phyloP scores from a whole-genome alignment of 768 basidiomycete genomes.

The Lactarius pseudohatsudake region DNA sequence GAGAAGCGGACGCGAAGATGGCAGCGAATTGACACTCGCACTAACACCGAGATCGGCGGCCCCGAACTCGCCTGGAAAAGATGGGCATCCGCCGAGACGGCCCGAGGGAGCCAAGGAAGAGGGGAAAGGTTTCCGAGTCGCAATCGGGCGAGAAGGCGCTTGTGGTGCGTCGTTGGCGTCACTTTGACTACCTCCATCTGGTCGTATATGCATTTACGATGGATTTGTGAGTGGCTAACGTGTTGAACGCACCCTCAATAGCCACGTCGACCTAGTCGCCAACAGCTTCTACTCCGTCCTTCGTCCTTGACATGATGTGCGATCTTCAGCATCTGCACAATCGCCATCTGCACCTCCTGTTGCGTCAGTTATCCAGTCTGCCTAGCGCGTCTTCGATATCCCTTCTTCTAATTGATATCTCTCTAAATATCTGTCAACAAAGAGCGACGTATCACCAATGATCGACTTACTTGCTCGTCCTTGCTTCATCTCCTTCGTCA shows the following conservation, averaged over 20 bases:
- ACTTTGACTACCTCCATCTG: not conserved
- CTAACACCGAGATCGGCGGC: conserved; percentile 1
- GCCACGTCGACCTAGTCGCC: not conserved
- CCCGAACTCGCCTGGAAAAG: not conserved
- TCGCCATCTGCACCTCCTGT: not conserved
- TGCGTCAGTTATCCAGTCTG: not conserved
- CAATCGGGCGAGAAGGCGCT: conserved; percentile 26
- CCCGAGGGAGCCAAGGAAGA: conserved; percentile 1
- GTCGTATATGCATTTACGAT: too few species aligned
- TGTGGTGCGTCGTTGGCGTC: conserved; percentile 46
- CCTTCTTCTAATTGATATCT: not conserved
- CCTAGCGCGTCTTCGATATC: not conserved
- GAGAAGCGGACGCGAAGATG: not conserved
- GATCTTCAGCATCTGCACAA: not conserved
- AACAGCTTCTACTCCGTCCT: not conserved
- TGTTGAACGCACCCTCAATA: not conserved
- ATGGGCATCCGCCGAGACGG: conserved; percentile 1
- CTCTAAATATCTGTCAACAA: not conserved
- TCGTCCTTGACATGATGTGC: not conserved
- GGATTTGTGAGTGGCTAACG: not conserved
- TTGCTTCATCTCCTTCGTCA: not conserved
- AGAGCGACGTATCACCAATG: not conserved
- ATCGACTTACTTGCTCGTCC: not conserved
- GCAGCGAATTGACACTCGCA: not conserved
- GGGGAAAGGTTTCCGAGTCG: conserved; percentile 15